Conservation (phyloP, 805 yeast genomes). For the Teunomyces stri region DNA sequence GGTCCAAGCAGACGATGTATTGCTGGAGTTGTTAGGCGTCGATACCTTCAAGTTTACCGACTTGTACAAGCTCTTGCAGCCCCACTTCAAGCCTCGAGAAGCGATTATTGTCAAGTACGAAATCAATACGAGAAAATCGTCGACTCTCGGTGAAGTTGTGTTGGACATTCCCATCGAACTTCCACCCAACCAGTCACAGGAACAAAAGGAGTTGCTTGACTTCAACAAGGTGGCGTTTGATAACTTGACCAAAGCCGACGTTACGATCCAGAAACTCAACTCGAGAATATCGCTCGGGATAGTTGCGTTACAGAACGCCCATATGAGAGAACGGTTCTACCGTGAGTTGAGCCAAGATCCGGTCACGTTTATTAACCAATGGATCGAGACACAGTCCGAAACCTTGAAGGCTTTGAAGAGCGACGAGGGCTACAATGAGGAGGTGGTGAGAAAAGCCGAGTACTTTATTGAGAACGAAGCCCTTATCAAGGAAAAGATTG, state of each 20-base stretch:
- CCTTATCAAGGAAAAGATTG: slow-evolving; percentile 73
- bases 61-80: slow-evolving; percentile 63
- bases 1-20: slow-evolving; percentile 43
- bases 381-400: slow-evolving; percentile 78
- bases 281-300: slow-evolving; percentile 48
- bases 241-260: slow-evolving; percentile 42
- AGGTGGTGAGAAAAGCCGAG: slow-evolving; percentile 76
- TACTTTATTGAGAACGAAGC: slow-evolving; percentile 70
- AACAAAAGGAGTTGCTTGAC: slow-evolving; percentile 38
- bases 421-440: slow-evolving; percentile 89
- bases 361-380: slow-evolving; percentile 64
- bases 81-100: slow-evolving; percentile 73
- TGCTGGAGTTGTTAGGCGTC: slow-evolving; percentile 44
- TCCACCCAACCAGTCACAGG: slow-evolving; percentile 35
- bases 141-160: slow-evolving; percentile 77
- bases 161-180: slow-evolving; percentile 61
- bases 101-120: slow-evolving; percentile 78
- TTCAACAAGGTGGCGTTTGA: slow-evolving; percentile 39
- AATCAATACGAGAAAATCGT: slow-evolving; percentile 70
- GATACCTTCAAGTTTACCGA: slow-evolving; percentile 66
- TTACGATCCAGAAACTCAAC: slow-evolving; percentile 41
- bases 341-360: slow-evolving; percentile 74
- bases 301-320: slow-evolving; percentile 52
- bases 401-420: slow-evolving; percentile 83
- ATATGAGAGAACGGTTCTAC: slow-evolving; percentile 75